Evolutionary conservation across 2,329 filamentous ascomycete genomes (phyloP).

Genomic region (Ophiostoma perfectum): DNA sequence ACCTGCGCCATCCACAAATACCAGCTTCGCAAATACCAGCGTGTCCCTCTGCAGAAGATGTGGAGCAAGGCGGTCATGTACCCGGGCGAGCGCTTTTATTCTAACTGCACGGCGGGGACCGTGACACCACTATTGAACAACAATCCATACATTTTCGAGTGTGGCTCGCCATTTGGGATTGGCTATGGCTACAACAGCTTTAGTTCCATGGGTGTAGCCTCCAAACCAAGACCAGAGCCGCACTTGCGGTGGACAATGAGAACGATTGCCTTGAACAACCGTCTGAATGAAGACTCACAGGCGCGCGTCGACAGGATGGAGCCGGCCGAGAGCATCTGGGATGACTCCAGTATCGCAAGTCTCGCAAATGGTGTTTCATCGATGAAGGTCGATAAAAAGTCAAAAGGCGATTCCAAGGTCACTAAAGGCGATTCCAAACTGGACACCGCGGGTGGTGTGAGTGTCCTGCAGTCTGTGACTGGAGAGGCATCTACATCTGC

Average conservation of each 20-base stretch:
- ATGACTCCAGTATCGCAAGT: background rate
- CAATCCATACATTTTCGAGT: constrained; percentile 15
- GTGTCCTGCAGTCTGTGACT: background rate
- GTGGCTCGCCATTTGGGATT: constrained; percentile 13
- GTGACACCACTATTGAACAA: constrained; percentile 24
- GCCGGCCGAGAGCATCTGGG: constrained; percentile 22
- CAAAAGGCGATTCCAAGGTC: background rate
- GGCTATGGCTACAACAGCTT: background rate
- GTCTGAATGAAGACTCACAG: constrained; percentile 21
- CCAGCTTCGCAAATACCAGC: constrained; percentile 33
- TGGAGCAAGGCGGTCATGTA: constrained; percentile 46
- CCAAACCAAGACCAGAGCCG: background rate
- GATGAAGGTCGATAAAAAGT: background rate
- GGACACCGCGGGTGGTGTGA: background rate
- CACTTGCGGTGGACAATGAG: constrained; percentile 16
- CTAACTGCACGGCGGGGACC: constrained; percentile 18
- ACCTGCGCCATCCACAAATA: constrained; percentile 39
- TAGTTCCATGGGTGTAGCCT: background rate
- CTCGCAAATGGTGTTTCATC: background rate
- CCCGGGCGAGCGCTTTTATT: constrained; percentile 35
- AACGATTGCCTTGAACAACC: constrained; percentile 18
- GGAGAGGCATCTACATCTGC: background rate
- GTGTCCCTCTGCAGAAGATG: constrained; percentile 36
- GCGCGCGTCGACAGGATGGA: constrained; percentile 19
- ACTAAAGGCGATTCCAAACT: background rate